Conservation (phyloP, 2,329 filamentous ascomycete species). For the Xylariaceae sp. region DNA sequence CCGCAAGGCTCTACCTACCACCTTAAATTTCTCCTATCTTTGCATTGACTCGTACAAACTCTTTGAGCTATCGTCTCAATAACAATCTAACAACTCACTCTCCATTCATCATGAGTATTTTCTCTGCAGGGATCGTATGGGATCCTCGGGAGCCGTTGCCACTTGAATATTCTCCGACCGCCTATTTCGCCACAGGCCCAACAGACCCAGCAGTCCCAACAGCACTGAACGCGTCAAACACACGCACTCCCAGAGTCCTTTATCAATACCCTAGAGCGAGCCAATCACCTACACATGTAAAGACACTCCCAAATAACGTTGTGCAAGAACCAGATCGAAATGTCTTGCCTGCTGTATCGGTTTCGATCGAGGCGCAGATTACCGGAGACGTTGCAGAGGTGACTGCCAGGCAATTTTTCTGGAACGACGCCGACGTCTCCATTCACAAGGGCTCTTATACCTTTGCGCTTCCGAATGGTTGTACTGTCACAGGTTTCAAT, state of each 20-base stretch:
- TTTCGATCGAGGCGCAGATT: slow-evolving; percentile 35
- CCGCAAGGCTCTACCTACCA: no score
- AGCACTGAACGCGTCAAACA: no score
- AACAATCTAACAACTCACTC: background rate
- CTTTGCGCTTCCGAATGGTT: slow-evolving; percentile 37
- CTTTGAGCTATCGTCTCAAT: no score
- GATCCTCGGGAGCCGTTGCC: slow-evolving; percentile 37
- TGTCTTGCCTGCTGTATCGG: slow-evolving; percentile 34
- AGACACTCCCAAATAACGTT: background rate
- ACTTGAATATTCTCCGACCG: background rate
- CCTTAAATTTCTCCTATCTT: no score
- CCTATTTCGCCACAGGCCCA: background rate
- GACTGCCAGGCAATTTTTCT: slow-evolving; percentile 36
- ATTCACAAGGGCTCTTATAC: slow-evolving; percentile 38
- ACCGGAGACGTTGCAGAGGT: slow-evolving; percentile 36
- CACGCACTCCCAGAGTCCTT: no score
- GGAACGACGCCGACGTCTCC: slow-evolving; percentile 33
- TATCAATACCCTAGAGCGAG: no score
- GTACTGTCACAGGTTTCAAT: slow-evolving; percentile 38
- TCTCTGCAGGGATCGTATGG: slow-evolving; percentile 33
- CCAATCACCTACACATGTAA: background rate
- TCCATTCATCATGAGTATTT: slow-evolving; percentile 22
- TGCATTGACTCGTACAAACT: no score
- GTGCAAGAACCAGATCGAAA: slow-evolving; percentile 10
- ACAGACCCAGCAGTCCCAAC: background rate